Conservation (phyloP, 768 basidiomycete species). For the Leucosporidium scottii region DNA sequence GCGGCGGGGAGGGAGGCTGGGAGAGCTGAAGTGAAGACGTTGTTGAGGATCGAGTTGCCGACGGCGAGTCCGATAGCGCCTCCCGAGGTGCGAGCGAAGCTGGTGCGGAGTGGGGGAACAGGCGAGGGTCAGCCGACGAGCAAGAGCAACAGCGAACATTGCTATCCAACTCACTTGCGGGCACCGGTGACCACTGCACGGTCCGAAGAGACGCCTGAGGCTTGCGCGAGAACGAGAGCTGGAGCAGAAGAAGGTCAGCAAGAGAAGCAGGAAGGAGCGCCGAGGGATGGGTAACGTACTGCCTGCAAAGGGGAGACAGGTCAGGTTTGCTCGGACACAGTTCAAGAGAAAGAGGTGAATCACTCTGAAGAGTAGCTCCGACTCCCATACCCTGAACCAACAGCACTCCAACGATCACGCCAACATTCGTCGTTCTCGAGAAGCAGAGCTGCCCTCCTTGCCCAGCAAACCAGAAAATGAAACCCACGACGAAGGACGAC, state of each 20-base stretch:
- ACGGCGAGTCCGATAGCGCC: constrained; percentile 41
- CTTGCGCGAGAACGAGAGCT: constrained; percentile 38
- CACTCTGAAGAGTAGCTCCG: constrained; percentile 37
- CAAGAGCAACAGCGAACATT: too few relatives aligned
- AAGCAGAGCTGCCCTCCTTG: constrained; percentile 36
- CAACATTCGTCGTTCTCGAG: constrained; percentile 17
- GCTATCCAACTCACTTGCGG: constrained; percentile 21
- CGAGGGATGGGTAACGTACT: not conserved
- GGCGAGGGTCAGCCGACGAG: not conserved
- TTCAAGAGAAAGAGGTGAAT: not conserved
- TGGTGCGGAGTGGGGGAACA: not conserved
- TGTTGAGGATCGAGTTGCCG: constrained; percentile 40
- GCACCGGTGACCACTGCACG: constrained; percentile 39
- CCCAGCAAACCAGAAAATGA: constrained; percentile 35
- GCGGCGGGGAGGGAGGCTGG: constrained; percentile 11
- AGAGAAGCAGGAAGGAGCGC: too few relatives aligned
- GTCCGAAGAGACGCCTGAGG: constrained; percentile 34
- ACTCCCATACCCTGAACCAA: constrained; percentile 38
- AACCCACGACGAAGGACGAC: constrained; percentile 35
- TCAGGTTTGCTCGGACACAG: not conserved
- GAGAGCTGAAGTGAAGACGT: constrained; percentile 24
- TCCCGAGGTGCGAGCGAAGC: constrained; percentile 40
- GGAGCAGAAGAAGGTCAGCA: not conserved
- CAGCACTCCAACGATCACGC: constrained; percentile 32
- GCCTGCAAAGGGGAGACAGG: not conserved